Percentiles rank a stretch among this genome's conserved stretches.
phyloP scores from a whole-genome alignment of 2,329 filamentous ascomycete genomes.

The Aspergillus sp. region DNA sequence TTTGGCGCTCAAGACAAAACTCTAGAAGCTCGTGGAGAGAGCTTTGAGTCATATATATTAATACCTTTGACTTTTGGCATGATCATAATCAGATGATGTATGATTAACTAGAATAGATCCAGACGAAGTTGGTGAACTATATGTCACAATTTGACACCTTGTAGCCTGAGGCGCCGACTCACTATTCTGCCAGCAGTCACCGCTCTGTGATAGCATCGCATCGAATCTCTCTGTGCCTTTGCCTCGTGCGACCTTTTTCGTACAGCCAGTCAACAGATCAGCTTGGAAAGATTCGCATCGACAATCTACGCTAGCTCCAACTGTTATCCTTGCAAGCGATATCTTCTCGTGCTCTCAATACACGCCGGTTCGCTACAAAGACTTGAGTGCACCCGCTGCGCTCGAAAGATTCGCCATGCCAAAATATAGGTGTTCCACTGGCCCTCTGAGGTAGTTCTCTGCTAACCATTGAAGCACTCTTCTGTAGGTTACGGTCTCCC shows the following conservation, averaged over 20 bases:
- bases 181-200: constrained; percentile 12
- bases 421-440: constrained; percentile 70
- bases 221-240: constrained; percentile 15
- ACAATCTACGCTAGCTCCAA: background rate
- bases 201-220: constrained; percentile 15
- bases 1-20: background rate
- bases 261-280: background rate
- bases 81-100: background rate
- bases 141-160: constrained; percentile 3
- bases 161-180: constrained; percentile 2
- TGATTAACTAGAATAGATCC: background rate
- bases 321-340: background rate
- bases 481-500: constrained; percentile 59
- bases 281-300: background rate
- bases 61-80: background rate
- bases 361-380: constrained; percentile 16
- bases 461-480: constrained; percentile 63
- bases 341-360: constrained; percentile 19
- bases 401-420: constrained; percentile 66
- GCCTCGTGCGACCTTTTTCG: constrained; percentile 1
- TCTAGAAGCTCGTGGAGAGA: background rate
- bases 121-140: background rate
- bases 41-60: background rate
- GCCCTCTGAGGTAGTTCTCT: constrained; percentile 7
- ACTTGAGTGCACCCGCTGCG: constrained; percentile 12